These are phyloP conservation scores for Beauveria bassiana DNA, from an alignment of 2,329 filamentous ascomycete species.

Conservation along the genomic window DNA sequence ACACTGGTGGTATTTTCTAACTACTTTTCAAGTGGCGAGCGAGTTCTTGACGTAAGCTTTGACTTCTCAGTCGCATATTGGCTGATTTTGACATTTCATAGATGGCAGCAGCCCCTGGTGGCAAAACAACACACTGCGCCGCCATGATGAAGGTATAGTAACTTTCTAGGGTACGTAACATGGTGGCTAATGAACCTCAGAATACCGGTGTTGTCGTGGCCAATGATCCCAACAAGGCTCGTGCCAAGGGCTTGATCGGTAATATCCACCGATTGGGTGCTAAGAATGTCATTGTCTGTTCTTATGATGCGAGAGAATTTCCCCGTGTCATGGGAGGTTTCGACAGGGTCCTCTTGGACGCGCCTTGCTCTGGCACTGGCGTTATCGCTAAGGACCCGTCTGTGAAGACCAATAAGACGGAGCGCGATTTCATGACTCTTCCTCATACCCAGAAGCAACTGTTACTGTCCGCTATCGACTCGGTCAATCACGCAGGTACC, in stretches of 20 bases:
- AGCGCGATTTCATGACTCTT: slow-evolving; percentile 86
- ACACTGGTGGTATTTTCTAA: neutral
- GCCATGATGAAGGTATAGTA: slow-evolving; percentile 64
- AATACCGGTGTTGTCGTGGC: slow-evolving; percentile 94
- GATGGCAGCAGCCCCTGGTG: slow-evolving; percentile 89
- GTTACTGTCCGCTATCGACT: slow-evolving; percentile 87
- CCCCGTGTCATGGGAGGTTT: slow-evolving; percentile 93
- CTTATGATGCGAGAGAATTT: slow-evolving; percentile 91
- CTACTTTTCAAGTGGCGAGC: slow-evolving; percentile 41
- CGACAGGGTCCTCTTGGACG: slow-evolving; percentile 87
- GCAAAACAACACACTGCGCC: slow-evolving; percentile 94
- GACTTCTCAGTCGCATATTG: neutral
- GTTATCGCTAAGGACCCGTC: slow-evolving; percentile 96
- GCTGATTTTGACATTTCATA: slow-evolving; percentile 2
- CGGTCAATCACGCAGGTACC: slow-evolving; percentile 80
- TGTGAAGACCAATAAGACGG: slow-evolving; percentile 97
- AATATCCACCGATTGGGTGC: slow-evolving; percentile 93
- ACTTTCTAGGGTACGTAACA: neutral
- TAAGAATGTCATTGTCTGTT: slow-evolving; percentile 90
- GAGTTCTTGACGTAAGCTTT: slow-evolving; percentile 59
- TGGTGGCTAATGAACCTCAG: slow-evolving; percentile 13
- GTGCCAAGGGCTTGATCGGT: slow-evolving; percentile 94
- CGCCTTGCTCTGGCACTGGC: slow-evolving; percentile 91
- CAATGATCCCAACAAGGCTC: slow-evolving; percentile 90
- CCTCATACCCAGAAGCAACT: slow-evolving; percentile 95